Evolutionary conservation across 148 eudicot species (phyloP).

Genomic region (Vaccinium myrtillus): DNA sequence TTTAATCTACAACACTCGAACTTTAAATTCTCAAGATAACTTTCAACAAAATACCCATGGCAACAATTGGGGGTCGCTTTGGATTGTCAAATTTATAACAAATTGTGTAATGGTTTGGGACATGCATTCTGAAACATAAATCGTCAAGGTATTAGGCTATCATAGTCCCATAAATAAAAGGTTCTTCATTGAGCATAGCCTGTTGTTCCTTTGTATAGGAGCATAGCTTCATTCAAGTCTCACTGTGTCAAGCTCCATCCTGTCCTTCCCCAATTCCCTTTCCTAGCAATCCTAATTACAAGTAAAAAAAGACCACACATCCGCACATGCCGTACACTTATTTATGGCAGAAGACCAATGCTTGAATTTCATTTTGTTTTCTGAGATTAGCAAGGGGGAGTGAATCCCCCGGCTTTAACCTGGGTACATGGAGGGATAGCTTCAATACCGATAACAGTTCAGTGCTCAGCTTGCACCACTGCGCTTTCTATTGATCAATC

Average conservation of each 20-base stretch:
- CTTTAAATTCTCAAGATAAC: background rate
- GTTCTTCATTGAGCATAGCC: constrained; percentile 4
- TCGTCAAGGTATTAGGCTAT: background rate
- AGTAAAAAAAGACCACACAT: too few relatives aligned
- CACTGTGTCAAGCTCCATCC: background rate
- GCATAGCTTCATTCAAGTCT: background rate
- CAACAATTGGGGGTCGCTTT: background rate
- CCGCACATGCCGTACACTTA: background rate
- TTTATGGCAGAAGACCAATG: background rate
- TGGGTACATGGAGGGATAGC: background rate
- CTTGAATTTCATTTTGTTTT: background rate
- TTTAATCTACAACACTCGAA: background rate
- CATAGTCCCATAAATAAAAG: background rate
- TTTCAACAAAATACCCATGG: background rate
- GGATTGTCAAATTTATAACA: background rate
- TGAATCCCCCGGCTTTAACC: background rate
- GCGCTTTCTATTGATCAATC: background rate
- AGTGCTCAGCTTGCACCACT: background rate
- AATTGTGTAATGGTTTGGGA: background rate
- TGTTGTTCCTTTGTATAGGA: background rate
- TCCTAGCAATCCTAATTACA: background rate
- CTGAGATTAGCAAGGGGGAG: background rate
- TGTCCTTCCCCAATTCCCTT: background rate
- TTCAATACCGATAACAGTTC: background rate
- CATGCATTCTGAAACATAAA: background rate